Conservation (phyloP, 257 asterid genomes). For the Fraxinus americana region DNA sequence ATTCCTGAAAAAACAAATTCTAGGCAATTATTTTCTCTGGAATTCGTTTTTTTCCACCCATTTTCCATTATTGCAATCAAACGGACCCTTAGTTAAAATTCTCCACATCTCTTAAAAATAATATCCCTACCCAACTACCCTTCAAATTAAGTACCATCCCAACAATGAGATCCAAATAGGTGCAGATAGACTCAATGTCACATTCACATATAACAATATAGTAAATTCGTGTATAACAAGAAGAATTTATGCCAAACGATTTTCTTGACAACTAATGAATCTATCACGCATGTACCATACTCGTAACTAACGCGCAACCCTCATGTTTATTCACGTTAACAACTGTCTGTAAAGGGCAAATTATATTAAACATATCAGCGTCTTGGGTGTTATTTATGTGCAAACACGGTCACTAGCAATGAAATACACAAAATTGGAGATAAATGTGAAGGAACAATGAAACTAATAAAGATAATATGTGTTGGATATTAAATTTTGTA, state of each 20-base stretch:
- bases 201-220: not conserved
- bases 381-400: constrained; percentile 28
- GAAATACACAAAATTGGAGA: constrained; percentile 13
- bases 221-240: constrained; percentile 2
- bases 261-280: constrained; percentile 2
- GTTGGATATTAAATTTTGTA: too few relatives aligned
- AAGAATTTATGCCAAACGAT: constrained; percentile 1
- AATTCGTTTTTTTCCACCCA: too few relatives aligned
- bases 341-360: too few relatives aligned
- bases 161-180: not conserved
- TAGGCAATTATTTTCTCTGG: too few relatives aligned
- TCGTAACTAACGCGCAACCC: constrained; percentile 6
- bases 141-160: not conserved
- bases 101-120: too few relatives aligned
- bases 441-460: constrained; percentile 19
- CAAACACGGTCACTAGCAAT: constrained; percentile 28
- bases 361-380: not conserved
- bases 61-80: too few relatives aligned
- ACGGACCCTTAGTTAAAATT: not conserved
- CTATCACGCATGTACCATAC: constrained; percentile 16
- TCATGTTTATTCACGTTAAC: not conserved
- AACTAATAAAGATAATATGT: constrained; percentile 42
- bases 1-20: too few relatives aligned
- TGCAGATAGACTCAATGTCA: not conserved
- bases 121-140: too few relatives aligned